Evolutionary conservation across 176 grass and related monocot genomes (phyloP).

Genomic region (Leersia perrieri): DNA sequence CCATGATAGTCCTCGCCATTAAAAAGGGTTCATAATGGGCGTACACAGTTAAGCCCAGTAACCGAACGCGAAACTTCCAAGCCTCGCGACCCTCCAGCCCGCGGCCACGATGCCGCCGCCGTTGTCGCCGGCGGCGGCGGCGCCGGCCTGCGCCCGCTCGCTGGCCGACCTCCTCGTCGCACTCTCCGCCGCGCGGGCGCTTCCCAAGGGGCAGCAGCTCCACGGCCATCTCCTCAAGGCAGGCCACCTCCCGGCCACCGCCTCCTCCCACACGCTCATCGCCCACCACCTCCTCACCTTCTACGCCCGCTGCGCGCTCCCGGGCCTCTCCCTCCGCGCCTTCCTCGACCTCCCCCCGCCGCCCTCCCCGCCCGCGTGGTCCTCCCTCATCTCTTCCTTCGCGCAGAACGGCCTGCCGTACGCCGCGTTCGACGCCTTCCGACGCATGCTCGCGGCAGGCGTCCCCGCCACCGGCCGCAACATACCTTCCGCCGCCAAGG

Average conservation of each 20-base stretch:
- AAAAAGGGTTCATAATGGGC: background rate
- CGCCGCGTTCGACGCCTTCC: slow-evolving; percentile 57
- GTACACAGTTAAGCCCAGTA: background rate
- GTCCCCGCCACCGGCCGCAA: slow-evolving; percentile 62
- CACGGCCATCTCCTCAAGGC: slow-evolving; percentile 73
- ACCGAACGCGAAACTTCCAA: background rate
- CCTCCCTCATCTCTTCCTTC: slow-evolving; percentile 67
- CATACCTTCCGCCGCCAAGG: slow-evolving; percentile 72
- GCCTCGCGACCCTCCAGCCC: background rate
- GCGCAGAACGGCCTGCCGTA: slow-evolving; percentile 59
- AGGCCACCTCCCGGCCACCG: slow-evolving; percentile 60
- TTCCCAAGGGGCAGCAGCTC: slow-evolving; percentile 76
- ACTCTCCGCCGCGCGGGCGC: slow-evolving; percentile 60
- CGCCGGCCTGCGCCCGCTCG: slow-evolving; percentile 28
- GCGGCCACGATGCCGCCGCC: slow-evolving; percentile 16
- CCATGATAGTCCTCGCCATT: background rate
- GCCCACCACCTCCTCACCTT: slow-evolving; percentile 84
- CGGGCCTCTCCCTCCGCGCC: slow-evolving; percentile 56
- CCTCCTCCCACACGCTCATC: slow-evolving; percentile 51
- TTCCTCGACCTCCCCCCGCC: slow-evolving; percentile 65
- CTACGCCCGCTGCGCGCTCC: slow-evolving; percentile 73
- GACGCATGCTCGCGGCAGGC: slow-evolving; percentile 53
- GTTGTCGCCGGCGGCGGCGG: background rate
- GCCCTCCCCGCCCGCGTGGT: slow-evolving; percentile 62
- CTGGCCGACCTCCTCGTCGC: slow-evolving; percentile 53